Evolutionary conservation across 331 rosid genomes (phyloP), one percentile per base, ranked within the genome.

Genomic region (Ulmus americana): DNA sequence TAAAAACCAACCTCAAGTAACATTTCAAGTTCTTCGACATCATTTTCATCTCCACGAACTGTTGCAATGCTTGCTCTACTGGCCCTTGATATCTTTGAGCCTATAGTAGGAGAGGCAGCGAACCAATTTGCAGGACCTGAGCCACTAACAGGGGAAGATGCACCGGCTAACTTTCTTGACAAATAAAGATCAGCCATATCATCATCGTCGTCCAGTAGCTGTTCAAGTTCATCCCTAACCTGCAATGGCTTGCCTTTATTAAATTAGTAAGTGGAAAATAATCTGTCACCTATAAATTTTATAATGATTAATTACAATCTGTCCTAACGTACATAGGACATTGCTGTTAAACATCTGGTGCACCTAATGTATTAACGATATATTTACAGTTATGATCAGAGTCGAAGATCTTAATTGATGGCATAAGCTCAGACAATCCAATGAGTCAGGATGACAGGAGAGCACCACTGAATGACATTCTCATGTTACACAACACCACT

Each of bases 101-200:
- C 90, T 49, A 72, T 70, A 56, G 85, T 76, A 10, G 95, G 87
- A 35, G 97, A 83, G 59, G 80, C 63, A 55, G 76, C 70, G 74
- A 63, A 80, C 88, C 84, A 78, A 75, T 69, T 74, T 58, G 80
- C 78, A 74, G 81, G 71, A 44, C 78, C 87, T 11, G 82, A 85
- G 80, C 73, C 90, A 70, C 88, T 79, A 61, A 74, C 79, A 44
- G 95, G 91, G 56, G 95, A 85, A 72, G 88, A 74, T 53, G 84
- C 67, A 50, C 85, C 79, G 6, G 69, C 83, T 75, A 84, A 67
- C 76, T 91, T 91, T 82, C 97, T 85, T 39, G 96, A 82, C 74
- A 91, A 77, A 81, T 91, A 91, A 38, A 91, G 95, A 65, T 88
- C 97, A 20, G 97, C 95, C 97, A 91, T 88, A 70, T 91, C 96